Base-by-base conservation (phyloP, 2,329 filamentous ascomycete species). In the Cladosporium colombiae region DNA sequence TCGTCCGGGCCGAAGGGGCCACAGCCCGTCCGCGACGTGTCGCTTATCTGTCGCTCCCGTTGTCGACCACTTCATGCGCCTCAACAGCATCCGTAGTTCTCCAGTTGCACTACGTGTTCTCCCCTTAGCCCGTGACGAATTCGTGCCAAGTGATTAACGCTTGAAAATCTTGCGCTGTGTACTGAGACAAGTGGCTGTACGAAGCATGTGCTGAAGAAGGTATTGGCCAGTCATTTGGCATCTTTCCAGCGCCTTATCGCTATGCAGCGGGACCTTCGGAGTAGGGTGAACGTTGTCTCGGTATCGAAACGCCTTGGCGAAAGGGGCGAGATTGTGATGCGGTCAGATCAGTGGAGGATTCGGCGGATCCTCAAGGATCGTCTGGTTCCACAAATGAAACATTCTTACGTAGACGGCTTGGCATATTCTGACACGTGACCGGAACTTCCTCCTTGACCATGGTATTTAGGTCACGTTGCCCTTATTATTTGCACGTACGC, bases 1-100 rank as follows among this genome's bases (percentile, higher is more conserved):
- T 62, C 59, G 46, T 8, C 59, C 59, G 59, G 59, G 18, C 59
- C 59, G 44, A 52, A 46, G n/a, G 59, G 59, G 59, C 57, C 27
- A 50, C 59, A 46, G 44, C 31, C 59, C 59, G 44, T 29, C 44
- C 59, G 59, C 46, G 29, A 40, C 29, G n/a, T 31, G 6, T 40
- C 33, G 44, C 59, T 62, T 52, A 62, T 50, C 27, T 18, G 14
- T 25, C 23, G 46, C 40, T 21, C 25, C 25, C 59, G 46, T 50
- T 62, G 46, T 23, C 44, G 29, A 62, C 59, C 29, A 52, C 21
- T 33, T 29, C 33, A 7, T 61, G 44, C 58, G 27, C 31, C 59
- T 62, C 59, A 62, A 62, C 59, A 31, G 23, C 21, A 23, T 62
- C 59, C 46, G n/a, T 25, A 59, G 23, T 31, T 59, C 56, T 46